A percentile compares a stretch with the other conserved stretches of the same genome.
Conservation (phyloP, 306 rosid species). For the Ziziphus jujuba region DNA sequence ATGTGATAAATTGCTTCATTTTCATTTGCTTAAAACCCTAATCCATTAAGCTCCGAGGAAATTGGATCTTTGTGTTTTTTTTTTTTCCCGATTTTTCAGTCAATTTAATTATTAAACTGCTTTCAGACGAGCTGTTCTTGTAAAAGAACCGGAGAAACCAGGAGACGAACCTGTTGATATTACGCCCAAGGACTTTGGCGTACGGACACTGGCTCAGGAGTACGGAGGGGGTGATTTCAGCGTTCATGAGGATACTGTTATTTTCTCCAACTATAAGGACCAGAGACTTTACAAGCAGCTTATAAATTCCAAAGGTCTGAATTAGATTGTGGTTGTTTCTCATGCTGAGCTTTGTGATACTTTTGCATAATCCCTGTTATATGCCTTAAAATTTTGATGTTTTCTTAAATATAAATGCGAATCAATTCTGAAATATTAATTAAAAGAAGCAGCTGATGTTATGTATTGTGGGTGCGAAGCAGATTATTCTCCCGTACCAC, state of each 20-base stretch:
- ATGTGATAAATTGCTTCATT: no score
- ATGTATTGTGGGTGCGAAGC: constrained; percentile 19
- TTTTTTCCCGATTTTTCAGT: background rate
- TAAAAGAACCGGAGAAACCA: constrained; percentile 58
- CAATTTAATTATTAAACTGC: background rate
- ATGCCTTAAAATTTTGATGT: background rate
- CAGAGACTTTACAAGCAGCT: constrained; percentile 85
- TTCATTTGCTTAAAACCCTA: background rate
- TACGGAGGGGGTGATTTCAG: constrained; percentile 90
- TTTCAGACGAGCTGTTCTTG: constrained; percentile 79
- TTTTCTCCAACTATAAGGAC: constrained; percentile 83
- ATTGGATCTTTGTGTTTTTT: background rate
- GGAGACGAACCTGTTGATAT: constrained; percentile 67
- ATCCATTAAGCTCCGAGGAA: background rate
- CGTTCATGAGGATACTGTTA: constrained; percentile 59
- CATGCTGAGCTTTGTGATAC: background rate
- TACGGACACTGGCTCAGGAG: constrained; percentile 88
- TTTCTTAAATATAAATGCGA: no score
- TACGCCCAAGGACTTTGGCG: constrained; percentile 82
- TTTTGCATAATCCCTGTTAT: background rate
- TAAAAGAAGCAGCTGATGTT: constrained; percentile 7
- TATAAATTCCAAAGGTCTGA: constrained; percentile 46
- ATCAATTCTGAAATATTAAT: background rate
- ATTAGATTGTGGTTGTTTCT: constrained; percentile 16
- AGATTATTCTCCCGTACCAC: constrained; percentile 63